phyloP scores from a whole-genome alignment of 148 eudicot genomes.

The Agrostemma githago region DNA sequence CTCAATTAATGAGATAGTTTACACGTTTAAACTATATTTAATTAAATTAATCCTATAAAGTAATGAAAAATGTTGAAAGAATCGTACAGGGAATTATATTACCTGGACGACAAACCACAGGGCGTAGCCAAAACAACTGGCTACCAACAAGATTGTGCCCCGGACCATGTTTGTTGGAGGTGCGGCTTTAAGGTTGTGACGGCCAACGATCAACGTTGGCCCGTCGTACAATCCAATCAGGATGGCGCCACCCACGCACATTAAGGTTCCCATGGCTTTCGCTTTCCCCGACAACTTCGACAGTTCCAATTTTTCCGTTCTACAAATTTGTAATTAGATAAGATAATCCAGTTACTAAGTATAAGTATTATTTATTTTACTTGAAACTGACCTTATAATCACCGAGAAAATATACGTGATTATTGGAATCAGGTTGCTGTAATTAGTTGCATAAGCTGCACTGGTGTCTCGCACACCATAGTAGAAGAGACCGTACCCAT shows the following conservation, averaged over 20 bases:
- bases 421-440: conserved; percentile 55
- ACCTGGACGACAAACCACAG: conserved; percentile 64
- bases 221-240: conserved; percentile 48
- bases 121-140: conserved; percentile 38
- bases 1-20: too few species aligned
- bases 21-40: too few species aligned
- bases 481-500: conserved; percentile 61
- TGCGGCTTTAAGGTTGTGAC: conserved; percentile 1
- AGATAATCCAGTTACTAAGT: too few species aligned
- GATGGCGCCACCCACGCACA: conserved; percentile 56
- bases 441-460: conserved; percentile 69
- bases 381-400: conserved; percentile 47
- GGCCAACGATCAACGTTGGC: background rate
- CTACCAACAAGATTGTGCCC: conserved; percentile 45
- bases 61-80: too few species aligned
- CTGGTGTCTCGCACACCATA: conserved; percentile 54
- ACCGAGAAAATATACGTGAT: conserved; percentile 52
- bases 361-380: too few species aligned
- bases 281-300: conserved; percentile 39
- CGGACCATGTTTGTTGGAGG: conserved; percentile 25
- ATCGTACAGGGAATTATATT: too few species aligned
- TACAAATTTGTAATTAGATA: conserved; percentile 21
- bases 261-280: conserved; percentile 34
- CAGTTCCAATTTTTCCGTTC: conserved; percentile 42
- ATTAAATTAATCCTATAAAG: too few species aligned